Evolutionary conservation across 192 early-diverging fungal species (phyloP), one percentile per base, ranked within the genome.

Genomic region (Coemansia asiatica): DNA sequence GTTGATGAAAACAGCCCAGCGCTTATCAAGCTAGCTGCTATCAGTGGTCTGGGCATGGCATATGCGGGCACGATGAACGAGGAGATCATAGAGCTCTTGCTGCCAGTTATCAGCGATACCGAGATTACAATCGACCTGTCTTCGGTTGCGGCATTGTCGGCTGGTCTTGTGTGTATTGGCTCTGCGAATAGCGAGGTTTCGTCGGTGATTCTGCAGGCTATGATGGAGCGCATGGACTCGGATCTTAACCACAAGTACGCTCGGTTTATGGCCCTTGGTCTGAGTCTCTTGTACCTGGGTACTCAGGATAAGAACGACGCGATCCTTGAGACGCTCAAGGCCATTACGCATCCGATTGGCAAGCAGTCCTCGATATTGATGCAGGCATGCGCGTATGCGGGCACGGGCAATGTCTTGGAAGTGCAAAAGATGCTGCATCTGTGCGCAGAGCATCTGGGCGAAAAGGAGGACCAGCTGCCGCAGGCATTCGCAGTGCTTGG

Each of bases 401-500:
- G 89, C 60, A 93, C 95, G 22, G 97, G 97, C 27, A 96, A 99
- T 77, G 97, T 99, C 18, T 83, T 98, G 50, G 95, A 94, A 79
- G 86, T 99, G 18, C 97, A 99, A 70, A 87, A 90, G 66, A 94
- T 99, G 96, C 86, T 98, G 57, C 95, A 96, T 67, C 77, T 90
- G 63, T 97, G 95, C 85, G 92, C 93, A 49, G 95, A 99, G 76
- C 97, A 97, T 68, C 79, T 98, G 65, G 94, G 95, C 71, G 62
- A 86, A 53, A 85, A 85, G 73, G 92, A 94, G 62, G 95, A 97
- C 64, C 92, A 91, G 74, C 83, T 88, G 38, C 89, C 90, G 69
- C 97, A 99, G 84, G 92, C 91, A 5, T 95, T 92, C 83, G 96
- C 97, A 10, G 95, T 96, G 47, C 86, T 99, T 59, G 97, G 95